Percentiles rank a stretch among this genome's conserved stretches.
These are phyloP conservation scores for Angophora floribunda DNA, from an alignment of 345 rosid species.

Conservation along the genomic window DNA sequence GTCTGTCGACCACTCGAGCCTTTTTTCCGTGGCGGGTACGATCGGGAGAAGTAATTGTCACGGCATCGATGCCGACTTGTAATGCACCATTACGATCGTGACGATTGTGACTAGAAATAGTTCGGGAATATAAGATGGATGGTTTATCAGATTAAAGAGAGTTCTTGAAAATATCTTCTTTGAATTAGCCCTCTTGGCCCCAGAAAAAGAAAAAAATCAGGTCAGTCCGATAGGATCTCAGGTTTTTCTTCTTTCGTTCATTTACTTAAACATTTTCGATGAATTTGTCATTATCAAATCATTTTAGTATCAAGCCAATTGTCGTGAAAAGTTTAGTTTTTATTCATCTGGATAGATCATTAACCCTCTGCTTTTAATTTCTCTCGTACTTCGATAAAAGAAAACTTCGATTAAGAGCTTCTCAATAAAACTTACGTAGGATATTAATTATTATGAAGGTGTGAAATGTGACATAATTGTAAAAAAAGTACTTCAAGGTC, in stretches of 20 bases:
- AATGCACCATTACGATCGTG: background rate
- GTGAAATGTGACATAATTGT: background rate
- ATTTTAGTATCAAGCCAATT: background rate
- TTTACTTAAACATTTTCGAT: background rate
- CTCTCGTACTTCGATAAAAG: background rate
- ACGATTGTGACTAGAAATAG: background rate
- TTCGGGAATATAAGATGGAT: background rate
- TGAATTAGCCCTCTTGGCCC: background rate
- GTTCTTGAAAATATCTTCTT: background rate
- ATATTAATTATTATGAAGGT: background rate
- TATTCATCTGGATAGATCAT: background rate
- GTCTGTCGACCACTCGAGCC: background rate
- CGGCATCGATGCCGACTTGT: background rate
- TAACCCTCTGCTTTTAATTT: background rate
- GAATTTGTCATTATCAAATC: background rate
- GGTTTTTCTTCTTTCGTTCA: background rate
- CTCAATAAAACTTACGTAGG: background rate
- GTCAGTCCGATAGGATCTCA: background rate
- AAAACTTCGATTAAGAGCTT: background rate
- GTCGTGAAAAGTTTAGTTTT: background rate
- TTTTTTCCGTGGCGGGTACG: background rate
- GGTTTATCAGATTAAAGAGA: background rate
- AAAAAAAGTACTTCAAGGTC: background rate
- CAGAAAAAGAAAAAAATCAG: background rate
- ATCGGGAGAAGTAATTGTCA: background rate